Evolutionary conservation across 2,329 filamentous ascomycete species (phyloP), one percentile per base, ranked within the genome.

Genomic region (Alternaria postmessia): DNA sequence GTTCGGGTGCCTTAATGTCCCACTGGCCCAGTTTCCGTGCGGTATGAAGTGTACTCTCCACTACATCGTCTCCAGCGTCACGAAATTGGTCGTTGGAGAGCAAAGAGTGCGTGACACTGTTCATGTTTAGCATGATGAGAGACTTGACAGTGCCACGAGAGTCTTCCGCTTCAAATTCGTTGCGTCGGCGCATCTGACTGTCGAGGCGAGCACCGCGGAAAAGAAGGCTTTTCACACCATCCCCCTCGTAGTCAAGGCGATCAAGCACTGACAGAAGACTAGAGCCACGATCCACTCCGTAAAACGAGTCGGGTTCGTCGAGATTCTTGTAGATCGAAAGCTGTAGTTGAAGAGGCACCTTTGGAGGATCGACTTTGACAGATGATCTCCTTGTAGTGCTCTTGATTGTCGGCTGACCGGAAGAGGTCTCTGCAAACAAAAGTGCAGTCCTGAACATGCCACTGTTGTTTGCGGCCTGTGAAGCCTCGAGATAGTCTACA

Each of bases 241-340:
- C 90, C 51, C 89, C 89, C 79, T 99, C 95, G 73, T 97, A 94
- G 67, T 97, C 93, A 5, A 98, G 85, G 9, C 92, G 89, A 51
- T 90, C 87, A 59, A 98, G 83, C 1, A 98, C 90, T 11, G 90
- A 92, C 16, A 86, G 83, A 16, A 99, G 80, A 58, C 89, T 93
- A 7, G 93, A 87, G 41, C 87, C 87, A 76, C 96, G 91, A 42
- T 92, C 87, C 7, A 97, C 85, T 4, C 95, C 96, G 74, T 99
- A 99, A 76, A 96, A 99, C 0, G 93, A 90, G 76, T 99, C 95
- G 2, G 94, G 94, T 71, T 99, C 96, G 73, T 97, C 94, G 47
- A 99, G 91, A 62, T 92, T 94, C 73, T 92, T 91, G 75, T 95
- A 99, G 3, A 99, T 94, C 1, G 86, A 83, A 44, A 97, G 84